phyloP scores from a whole-genome alignment of 2,329 filamentous ascomycete species.

The Xylogone sp. region DNA sequence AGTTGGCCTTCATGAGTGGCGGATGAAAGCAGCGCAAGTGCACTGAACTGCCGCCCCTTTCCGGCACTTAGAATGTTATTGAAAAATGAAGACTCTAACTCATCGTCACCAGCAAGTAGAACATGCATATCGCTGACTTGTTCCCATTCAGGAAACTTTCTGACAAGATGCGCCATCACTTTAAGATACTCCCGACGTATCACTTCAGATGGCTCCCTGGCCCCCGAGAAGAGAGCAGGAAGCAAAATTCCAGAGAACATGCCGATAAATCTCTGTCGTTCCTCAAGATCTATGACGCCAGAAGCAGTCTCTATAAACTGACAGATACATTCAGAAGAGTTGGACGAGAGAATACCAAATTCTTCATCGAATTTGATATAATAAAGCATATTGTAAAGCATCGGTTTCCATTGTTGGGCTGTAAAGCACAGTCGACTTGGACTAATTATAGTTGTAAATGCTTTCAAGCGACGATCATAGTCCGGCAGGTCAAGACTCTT shows the following conservation, averaged over 20 bases:
- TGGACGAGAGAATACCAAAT: constrained; percentile 74
- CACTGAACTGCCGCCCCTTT: constrained; percentile 78
- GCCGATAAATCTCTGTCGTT: constrained; percentile 46
- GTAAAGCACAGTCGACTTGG: constrained; percentile 56
- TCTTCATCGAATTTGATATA: constrained; percentile 85
- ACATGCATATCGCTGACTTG: constrained; percentile 70
- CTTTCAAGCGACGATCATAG: constrained; percentile 75
- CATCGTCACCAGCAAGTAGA: constrained; percentile 64
- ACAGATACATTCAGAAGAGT: constrained; percentile 76
- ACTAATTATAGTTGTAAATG: constrained; percentile 70
- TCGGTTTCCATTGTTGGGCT: constrained; percentile 75
- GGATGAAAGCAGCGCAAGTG: constrained; percentile 70
- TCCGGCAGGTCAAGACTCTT: constrained; percentile 79
- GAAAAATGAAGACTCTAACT: constrained; percentile 70
- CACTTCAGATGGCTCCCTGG: constrained; percentile 75
- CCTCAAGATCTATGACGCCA: constrained; percentile 34
- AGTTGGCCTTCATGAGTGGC: constrained; percentile 64
- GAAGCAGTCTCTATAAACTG: constrained; percentile 68
- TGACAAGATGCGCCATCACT: constrained; percentile 75
- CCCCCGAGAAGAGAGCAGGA: constrained; percentile 71
- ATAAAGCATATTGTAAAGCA: constrained; percentile 86
- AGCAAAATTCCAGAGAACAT: constrained; percentile 65
- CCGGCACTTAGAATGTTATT: constrained; percentile 89
- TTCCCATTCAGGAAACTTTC: constrained; percentile 64
- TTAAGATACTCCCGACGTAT: constrained; percentile 79